Evolutionary conservation across 106 monocot species (phyloP), one percentile per base, ranked within the genome.

Genomic region (Platanthera guangdongensis): DNA sequence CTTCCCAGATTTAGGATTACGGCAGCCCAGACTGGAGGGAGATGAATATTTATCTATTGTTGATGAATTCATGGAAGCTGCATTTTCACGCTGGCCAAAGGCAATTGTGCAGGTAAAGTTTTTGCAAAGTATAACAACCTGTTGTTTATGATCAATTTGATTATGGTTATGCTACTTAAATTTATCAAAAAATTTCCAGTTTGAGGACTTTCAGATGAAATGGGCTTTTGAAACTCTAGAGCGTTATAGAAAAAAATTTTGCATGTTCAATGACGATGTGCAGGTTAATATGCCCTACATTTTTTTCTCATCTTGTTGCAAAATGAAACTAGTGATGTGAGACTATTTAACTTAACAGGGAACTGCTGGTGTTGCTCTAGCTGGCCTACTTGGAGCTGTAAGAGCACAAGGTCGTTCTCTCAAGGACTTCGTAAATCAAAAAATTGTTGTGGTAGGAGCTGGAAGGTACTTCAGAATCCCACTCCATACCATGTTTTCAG

Each of bases 181-280:
- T 51, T 48, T 71, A 77, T 75, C 67, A 49, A 22, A 7, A 68
- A 81, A 16, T 6, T 78, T 68, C 25, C 87, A 97, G 99, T 99
- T 99, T 77, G 99, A 99, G 77, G 99, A 99, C 76, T 99, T 99
- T 77, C 99, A 99, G 87, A 99, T 99, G 99, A 99, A 99, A 81
- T 99, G 99, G 99, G 99, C 99, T 57, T 99, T 99, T 80, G 88
- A 99, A 86, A 99, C 99, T 57, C 94, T 99, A 67, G 81, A 92
- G 52, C 86, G 99, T 72, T 99, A 99, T 72, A 91, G 94, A 28
- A 85, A 85, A 74, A 86, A 74, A 81, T 90, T 94, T 85, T 99
- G 99, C 84, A 99, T 94, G 94, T 99, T 99, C 80, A 99, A 99
- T 90, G 99, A 99, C 88, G 99, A 99, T 63, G 83, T 99, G 72